phyloP scores from a whole-genome alignment of 176 grass and related monocot genomes.

The Juncus inflexus region DNA sequence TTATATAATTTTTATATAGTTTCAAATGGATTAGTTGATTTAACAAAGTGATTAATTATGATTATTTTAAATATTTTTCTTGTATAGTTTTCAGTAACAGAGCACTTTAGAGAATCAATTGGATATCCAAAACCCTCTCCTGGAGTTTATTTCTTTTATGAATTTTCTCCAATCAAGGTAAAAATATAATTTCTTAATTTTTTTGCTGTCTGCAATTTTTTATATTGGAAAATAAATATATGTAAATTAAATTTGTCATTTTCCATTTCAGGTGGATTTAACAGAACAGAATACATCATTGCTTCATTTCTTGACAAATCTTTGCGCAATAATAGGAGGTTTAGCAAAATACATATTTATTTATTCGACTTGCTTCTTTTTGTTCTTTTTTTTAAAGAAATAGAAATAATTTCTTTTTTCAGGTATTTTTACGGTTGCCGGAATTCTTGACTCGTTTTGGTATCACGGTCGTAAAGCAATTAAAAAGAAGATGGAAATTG shows the following conservation, averaged over 20 bases:
- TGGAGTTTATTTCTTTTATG: slow-evolving; percentile 95
- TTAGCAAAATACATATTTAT: slow-evolving; percentile 1
- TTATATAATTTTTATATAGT: not conserved
- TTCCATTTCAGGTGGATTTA: slow-evolving; percentile 67
- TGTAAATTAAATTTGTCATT: not conserved
- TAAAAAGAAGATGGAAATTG: slow-evolving; percentile 96
- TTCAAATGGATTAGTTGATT: slow-evolving; percentile 12
- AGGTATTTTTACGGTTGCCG: slow-evolving; percentile 89
- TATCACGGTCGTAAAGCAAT: slow-evolving; percentile 92
- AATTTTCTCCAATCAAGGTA: slow-evolving; percentile 98
- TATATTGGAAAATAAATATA: not conserved
- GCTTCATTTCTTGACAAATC: slow-evolving; percentile 92
- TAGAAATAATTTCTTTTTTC: not conserved
- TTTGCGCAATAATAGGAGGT: slow-evolving; percentile 97
- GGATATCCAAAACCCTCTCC: slow-evolving; percentile 79
- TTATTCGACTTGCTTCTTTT: not conserved
- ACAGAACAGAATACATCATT: slow-evolving; percentile 91
- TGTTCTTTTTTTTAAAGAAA: not conserved
- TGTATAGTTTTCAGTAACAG: slow-evolving; percentile 88
- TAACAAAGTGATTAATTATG: not conserved
- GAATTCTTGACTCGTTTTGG: slow-evolving; percentile 88
- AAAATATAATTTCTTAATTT: slow-evolving; percentile 4
- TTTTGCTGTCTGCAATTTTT: not conserved
- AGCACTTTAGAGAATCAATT: slow-evolving; percentile 91
- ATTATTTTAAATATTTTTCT: not conserved